phyloP scores from a whole-genome alignment of 768 basidiomycete genomes.

The Udeniomyces megalosporus region DNA sequence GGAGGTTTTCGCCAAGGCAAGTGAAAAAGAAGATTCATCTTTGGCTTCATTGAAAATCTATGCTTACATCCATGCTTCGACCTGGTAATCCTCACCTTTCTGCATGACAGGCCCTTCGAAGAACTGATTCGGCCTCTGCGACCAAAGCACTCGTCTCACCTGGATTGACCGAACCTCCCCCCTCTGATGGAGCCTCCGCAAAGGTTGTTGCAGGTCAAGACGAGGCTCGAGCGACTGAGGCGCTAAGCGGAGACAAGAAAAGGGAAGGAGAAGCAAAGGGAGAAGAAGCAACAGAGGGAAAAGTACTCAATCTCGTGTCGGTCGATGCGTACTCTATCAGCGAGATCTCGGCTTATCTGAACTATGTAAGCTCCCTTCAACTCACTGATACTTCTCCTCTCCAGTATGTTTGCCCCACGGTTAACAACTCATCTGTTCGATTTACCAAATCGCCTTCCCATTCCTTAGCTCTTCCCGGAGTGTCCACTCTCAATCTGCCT shows the following conservation, averaged over 20 bases:
- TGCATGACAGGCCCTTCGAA: slow-evolving; percentile 24
- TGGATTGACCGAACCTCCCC: not conserved
- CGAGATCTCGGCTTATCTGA: slow-evolving; percentile 20
- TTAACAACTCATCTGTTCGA: too few relatives aligned
- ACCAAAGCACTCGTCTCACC: slow-evolving; percentile 12
- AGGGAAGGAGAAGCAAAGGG: slow-evolving; percentile 20
- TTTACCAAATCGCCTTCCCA: too few relatives aligned
- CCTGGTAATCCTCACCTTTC: not conserved
- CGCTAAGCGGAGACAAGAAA: not conserved
- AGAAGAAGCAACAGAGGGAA: slow-evolving; percentile 22
- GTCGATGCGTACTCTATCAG: slow-evolving; percentile 28
- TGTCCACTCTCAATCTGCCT: not conserved
- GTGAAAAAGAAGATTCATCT: too few relatives aligned
- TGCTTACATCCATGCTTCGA: too few relatives aligned
- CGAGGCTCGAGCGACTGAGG: not conserved
- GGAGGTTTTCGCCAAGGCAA: slow-evolving; percentile 29
- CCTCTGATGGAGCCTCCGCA: slow-evolving; percentile 3
- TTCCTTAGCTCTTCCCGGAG: slow-evolving; percentile 21
- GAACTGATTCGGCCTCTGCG: slow-evolving; percentile 29
- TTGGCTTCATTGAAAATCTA: too few relatives aligned
- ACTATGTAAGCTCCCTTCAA: too few relatives aligned
- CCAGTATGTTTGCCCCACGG: too few relatives aligned
- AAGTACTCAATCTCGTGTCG: slow-evolving; percentile 27
- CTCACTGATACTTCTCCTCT: too few relatives aligned
- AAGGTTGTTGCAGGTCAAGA: slow-evolving; percentile 13